These are phyloP conservation scores for Neurospora hispaniola DNA, from an alignment of 495 filamentous ascomycete genomes.

Conservation along the genomic window DNA sequence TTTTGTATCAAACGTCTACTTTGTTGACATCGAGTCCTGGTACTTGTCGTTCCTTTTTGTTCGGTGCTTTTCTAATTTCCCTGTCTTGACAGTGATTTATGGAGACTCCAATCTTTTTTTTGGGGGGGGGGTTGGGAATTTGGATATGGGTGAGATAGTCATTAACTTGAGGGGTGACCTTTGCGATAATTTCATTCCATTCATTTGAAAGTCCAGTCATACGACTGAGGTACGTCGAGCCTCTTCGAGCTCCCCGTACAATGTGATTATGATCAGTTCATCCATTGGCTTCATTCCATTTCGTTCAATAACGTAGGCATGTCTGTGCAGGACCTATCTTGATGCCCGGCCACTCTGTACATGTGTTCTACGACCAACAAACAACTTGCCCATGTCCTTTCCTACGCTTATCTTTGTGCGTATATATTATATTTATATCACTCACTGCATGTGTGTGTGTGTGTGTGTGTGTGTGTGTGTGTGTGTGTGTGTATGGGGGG, in stretches of 20 bases:
- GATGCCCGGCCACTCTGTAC: neutral
- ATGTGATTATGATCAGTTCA: neutral
- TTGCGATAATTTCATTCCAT: neutral
- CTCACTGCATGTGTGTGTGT: neutral
- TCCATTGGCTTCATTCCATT: neutral
- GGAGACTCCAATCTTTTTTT: too few relatives aligned
- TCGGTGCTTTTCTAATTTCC: too few relatives aligned
- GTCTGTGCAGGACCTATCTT: neutral
- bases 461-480: neutral
- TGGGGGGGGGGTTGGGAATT: too few relatives aligned
- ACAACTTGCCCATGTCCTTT: neutral
- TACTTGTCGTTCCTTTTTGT: too few relatives aligned
- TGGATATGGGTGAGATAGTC: neutral
- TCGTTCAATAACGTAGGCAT: neutral
- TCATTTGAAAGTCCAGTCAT: neutral
- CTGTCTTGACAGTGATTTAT: too few relatives aligned
- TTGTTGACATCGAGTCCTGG: too few relatives aligned
- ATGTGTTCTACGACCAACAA: neutral
- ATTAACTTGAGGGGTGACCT: too few relatives aligned
- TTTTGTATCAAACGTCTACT: neutral
- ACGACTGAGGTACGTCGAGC: neutral
- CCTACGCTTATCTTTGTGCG: neutral
- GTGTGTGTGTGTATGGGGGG: neutral
- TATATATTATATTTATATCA: neutral
- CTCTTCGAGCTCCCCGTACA: neutral